Evolutionary conservation across 31 red algal species (phyloP).

Genomic region (Odonthalia washingtoniensis): DNA sequence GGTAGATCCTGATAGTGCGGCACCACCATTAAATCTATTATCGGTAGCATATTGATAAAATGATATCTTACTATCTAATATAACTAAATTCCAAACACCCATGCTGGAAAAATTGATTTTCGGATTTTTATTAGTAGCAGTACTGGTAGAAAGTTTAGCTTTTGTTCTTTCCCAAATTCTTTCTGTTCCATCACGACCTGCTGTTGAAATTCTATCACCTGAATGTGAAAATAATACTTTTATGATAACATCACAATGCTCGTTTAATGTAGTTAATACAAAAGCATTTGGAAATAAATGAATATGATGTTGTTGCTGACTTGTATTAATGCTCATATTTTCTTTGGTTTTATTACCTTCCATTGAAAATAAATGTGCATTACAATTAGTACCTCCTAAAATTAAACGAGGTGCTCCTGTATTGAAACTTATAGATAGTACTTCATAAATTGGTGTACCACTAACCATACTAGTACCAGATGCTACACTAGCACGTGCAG

Average conservation of each 20-base stretch:
- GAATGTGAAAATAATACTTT: slow-evolving; percentile 83
- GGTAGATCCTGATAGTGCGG: slow-evolving; percentile 60
- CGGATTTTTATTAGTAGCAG: slow-evolving; percentile 34
- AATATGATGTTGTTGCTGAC: too few relatives aligned
- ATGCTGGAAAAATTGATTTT: slow-evolving; percentile 55
- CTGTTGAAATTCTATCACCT: too few relatives aligned
- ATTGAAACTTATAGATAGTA: slow-evolving; percentile 79
- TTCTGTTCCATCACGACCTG: slow-evolving; percentile 84
- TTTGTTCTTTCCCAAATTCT: slow-evolving; percentile 86
- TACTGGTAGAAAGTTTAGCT: slow-evolving; percentile 34
- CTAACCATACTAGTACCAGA: slow-evolving; percentile 72
- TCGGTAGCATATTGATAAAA: slow-evolving; percentile 67
- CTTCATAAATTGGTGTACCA: slow-evolving; percentile 60
- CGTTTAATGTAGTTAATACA: slow-evolving; percentile 73
- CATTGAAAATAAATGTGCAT: slow-evolving; percentile 80
- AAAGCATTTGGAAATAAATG: slow-evolving; percentile 41
- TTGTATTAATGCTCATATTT: background rate
- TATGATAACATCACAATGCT: slow-evolving; percentile 73
- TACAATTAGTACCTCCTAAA: slow-evolving; percentile 76
- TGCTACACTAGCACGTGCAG: too few relatives aligned
- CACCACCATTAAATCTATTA: slow-evolving; percentile 58
- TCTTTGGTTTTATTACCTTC: slow-evolving; percentile 37
- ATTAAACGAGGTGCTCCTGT: slow-evolving; percentile 78
- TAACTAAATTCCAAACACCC: slow-evolving; percentile 72
- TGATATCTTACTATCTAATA: slow-evolving; percentile 74